These are phyloP conservation scores for Hanseniaspora singularis DNA, from an alignment of 805 yeast species.

Conservation along the genomic window DNA sequence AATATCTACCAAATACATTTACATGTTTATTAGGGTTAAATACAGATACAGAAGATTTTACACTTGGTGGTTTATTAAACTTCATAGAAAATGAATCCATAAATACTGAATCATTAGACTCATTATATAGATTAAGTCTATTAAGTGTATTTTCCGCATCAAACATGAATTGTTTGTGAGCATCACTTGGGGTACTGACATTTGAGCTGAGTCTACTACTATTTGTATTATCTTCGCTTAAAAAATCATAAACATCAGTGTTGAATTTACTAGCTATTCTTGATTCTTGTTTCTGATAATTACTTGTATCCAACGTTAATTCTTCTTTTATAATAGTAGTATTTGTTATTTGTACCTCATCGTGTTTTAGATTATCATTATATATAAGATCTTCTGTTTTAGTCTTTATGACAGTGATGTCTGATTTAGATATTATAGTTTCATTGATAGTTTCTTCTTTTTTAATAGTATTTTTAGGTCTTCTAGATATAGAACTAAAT, in stretches of 20 bases:
- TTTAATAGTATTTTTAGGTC: not conserved
- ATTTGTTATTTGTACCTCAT: not conserved
- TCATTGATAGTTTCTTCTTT: too few relatives aligned
- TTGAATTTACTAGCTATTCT: too few relatives aligned
- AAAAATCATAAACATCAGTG: too few relatives aligned
- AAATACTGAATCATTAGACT: not conserved
- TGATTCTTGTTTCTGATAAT: too few relatives aligned
- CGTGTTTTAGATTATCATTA: not conserved
- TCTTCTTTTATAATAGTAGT: not conserved
- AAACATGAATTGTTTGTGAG: constrained; percentile 5
- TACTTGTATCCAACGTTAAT: too few relatives aligned
- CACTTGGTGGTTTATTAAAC: constrained; percentile 14
- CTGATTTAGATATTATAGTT: too few relatives aligned
- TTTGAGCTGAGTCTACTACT: too few relatives aligned
- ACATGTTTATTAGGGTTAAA: constrained; percentile 8
- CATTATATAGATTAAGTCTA: not conserved
- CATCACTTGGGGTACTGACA: too few relatives aligned
- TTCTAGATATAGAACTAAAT: constrained; percentile 11
- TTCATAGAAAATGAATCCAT: not conserved
- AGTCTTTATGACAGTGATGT: not conserved
- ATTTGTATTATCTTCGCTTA: too few relatives aligned
- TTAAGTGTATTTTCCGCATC: constrained; percentile 11
- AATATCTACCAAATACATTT: too few relatives aligned
- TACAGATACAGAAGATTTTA: constrained; percentile 15
- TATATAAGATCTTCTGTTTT: not conserved